A percentile compares a stretch with the other conserved stretches of the same genome.
These are phyloP conservation scores for Aschersonia sp. DNA, from an alignment of 2,329 filamentous ascomycete genomes.

Conservation along the genomic window DNA sequence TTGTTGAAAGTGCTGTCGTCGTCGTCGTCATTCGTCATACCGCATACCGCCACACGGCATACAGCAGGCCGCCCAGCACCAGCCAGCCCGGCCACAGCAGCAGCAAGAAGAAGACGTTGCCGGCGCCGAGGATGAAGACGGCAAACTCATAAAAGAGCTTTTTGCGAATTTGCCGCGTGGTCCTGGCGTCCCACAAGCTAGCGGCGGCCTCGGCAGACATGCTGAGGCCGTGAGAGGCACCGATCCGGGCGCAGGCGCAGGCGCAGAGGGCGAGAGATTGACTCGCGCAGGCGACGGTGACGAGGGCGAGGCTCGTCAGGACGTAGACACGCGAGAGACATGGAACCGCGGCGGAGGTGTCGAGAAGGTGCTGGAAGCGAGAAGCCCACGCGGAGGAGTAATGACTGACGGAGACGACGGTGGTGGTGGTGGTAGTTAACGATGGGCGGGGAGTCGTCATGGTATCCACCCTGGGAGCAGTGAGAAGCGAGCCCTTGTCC, in stretches of 20 bases:
- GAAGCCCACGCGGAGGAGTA: neutral
- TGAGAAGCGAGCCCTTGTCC: neutral
- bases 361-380: conserved; percentile 19
- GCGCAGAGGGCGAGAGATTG: conserved; percentile 13
- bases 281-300: conserved; percentile 10
- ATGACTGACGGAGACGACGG: too few species aligned
- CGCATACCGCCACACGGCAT: conserved; percentile 18
- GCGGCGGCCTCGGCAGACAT: conserved; percentile 13
- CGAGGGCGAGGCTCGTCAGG: conserved; percentile 13
- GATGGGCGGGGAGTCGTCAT: neutral
- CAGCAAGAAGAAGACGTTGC: conserved; percentile 32
- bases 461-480: neutral
- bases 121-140: conserved; percentile 32
- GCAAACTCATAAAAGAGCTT: conserved; percentile 38
- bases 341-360: conserved; percentile 15
- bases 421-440: neutral
- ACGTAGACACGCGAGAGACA: conserved; percentile 15
- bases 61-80: conserved; percentile 23
- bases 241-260: conserved; percentile 13
- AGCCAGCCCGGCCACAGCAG: conserved; percentile 45
- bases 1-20: neutral
- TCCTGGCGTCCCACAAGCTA: conserved; percentile 23
- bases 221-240: conserved; percentile 14
- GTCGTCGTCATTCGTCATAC: conserved; percentile 12
- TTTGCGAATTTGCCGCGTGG: conserved; percentile 22